Evolutionary conservation across 1,284 basidiomycete genomes (phyloP).

Genomic region (Ganoderma sp.): DNA sequence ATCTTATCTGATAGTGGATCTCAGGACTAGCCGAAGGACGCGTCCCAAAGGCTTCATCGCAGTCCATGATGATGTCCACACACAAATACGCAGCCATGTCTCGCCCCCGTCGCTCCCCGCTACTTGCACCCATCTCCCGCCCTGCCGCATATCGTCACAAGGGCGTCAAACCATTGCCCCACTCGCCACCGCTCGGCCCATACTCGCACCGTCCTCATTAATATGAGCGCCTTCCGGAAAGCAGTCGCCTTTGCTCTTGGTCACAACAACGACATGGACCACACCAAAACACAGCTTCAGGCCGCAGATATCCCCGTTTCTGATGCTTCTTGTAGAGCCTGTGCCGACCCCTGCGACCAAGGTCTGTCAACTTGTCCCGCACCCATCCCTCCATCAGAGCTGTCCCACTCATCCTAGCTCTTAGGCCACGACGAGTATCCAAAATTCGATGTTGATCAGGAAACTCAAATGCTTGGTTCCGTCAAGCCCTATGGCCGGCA

Average conservation of each 20-base stretch:
- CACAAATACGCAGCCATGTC: not conserved
- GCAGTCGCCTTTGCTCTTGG: constrained; percentile 41
- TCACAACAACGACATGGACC: constrained; percentile 37
- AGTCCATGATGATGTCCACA: not conserved
- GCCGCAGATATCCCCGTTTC: constrained; percentile 70
- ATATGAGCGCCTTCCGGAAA: constrained; percentile 41
- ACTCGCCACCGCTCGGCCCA: not conserved
- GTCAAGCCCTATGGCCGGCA: constrained; percentile 83
- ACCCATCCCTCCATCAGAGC: constrained; percentile 3
- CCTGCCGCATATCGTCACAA: not conserved
- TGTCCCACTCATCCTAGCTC: constrained; percentile 2
- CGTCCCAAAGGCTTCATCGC: not conserved
- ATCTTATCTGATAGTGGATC: constrained; percentile 26
- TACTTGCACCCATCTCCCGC: not conserved
- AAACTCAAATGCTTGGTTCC: constrained; percentile 80
- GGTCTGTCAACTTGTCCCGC: constrained; percentile 44
- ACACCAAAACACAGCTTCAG: constrained; percentile 41
- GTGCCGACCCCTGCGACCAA: constrained; percentile 80
- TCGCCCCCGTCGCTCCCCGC: not conserved
- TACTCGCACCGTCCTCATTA: not conserved
- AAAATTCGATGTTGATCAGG: constrained; percentile 78
- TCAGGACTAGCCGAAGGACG: not conserved
- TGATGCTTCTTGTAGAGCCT: constrained; percentile 72
- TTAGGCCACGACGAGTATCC: constrained; percentile 78
- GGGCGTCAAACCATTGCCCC: not conserved